Evolutionary conservation across 306 rosid genomes (phyloP).

Genomic region (Trifolium repens): DNA sequence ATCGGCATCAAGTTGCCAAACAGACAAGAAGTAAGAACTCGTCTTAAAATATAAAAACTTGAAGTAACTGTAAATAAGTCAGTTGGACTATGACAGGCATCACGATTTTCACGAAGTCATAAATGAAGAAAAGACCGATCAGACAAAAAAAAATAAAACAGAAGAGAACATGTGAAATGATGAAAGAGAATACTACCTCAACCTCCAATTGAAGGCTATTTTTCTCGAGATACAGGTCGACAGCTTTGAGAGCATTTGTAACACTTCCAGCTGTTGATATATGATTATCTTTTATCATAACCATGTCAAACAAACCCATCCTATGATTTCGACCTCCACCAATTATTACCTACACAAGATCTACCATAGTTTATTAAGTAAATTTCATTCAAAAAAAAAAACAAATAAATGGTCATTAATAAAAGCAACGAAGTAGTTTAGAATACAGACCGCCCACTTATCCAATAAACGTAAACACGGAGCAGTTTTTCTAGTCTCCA

Average conservation of each 20-base stretch:
- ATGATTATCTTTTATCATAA: conserved; percentile 93
- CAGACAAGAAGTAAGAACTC: not conserved
- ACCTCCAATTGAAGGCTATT: conserved; percentile 73
- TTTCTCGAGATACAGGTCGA: conserved; percentile 73
- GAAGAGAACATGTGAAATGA: conserved; percentile 32
- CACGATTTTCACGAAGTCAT: conserved; percentile 22
- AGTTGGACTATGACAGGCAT: conserved; percentile 20
- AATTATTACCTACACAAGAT: conserved; percentile 65
- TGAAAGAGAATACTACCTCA: conserved; percentile 61
- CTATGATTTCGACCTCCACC: conserved; percentile 93
- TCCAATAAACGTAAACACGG: conserved; percentile 92
- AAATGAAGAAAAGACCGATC: conserved; percentile 23
- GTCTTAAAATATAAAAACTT: not conserved
- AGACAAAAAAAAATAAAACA: conserved; percentile 8
- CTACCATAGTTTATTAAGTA: conserved; percentile 15
- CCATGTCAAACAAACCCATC: conserved; percentile 95
- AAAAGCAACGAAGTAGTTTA: conserved; percentile 48
- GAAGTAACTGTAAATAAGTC: not conserved
- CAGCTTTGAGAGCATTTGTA: conserved; percentile 73
- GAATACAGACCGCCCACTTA: conserved; percentile 88
- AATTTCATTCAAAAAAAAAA: not conserved
- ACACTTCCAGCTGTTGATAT: conserved; percentile 85
- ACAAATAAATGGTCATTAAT: not conserved
- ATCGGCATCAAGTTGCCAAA: conserved; percentile 18
- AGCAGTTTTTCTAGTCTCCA: conserved; percentile 94